phyloP scores from a whole-genome alignment of 306 rosid genomes.

The Sicyos baderoa region DNA sequence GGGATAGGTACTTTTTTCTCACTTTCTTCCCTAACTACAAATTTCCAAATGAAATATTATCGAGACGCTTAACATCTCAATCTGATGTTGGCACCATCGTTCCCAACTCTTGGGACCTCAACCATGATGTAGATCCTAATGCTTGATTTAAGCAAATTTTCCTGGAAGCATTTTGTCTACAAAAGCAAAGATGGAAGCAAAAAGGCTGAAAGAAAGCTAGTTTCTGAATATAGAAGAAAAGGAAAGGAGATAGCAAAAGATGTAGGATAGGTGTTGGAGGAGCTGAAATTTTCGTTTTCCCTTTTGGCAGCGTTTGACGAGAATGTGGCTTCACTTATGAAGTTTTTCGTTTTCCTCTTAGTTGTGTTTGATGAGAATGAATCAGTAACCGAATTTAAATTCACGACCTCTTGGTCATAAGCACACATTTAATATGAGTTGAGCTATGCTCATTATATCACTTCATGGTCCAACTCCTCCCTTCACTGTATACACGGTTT shows the following conservation, averaged over 20 bases:
- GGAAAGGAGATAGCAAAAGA: not conserved
- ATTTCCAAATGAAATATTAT: not conserved
- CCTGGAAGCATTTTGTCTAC: not conserved
- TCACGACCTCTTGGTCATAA: no score
- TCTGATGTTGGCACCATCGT: slow-evolving; percentile 55
- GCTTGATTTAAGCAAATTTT: slow-evolving; percentile 2
- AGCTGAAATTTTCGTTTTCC: not conserved
- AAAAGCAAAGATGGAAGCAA: slow-evolving; percentile 5
- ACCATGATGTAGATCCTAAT: slow-evolving; percentile 1
- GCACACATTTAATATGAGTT: no score
- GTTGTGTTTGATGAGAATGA: not conserved
- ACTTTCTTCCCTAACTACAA: not conserved
- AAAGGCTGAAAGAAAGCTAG: not conserved
- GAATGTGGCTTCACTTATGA: no score
- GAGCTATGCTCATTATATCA: not conserved
- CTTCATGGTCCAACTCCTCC: not conserved
- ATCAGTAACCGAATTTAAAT: not conserved
- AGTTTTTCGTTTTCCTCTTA: not conserved
- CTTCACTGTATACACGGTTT: not conserved
- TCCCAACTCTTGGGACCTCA: slow-evolving; percentile 38
- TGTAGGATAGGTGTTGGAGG: not conserved
- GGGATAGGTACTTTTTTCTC: slow-evolving; percentile 50
- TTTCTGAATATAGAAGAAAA: not conserved
- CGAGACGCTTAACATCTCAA: not conserved
- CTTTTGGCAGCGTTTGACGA: no score